Evolutionary conservation across 2,329 filamentous ascomycete genomes (phyloP).

Genomic region (Hypoxylon sp.): DNA sequence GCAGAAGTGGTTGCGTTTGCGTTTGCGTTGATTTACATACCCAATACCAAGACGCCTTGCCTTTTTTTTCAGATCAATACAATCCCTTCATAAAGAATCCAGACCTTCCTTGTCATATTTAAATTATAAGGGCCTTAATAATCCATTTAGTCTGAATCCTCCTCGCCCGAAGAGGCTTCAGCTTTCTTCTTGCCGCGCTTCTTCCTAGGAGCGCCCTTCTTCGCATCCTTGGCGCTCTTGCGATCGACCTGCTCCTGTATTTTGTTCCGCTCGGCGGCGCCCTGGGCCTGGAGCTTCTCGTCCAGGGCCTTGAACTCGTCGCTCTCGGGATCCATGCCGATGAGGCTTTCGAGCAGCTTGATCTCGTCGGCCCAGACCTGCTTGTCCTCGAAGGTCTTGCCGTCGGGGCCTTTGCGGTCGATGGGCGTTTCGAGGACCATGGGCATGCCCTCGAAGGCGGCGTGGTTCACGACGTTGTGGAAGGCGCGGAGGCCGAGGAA

Average conservation of each 20-base stretch:
- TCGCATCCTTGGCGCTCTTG: constrained; percentile 73
- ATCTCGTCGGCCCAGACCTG: constrained; percentile 93
- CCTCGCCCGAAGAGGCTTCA: constrained; percentile 46
- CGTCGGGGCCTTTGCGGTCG: constrained; percentile 74
- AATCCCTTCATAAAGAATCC: constrained; percentile 7
- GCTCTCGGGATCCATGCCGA: constrained; percentile 84
- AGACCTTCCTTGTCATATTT: not conserved
- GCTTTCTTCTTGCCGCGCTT: constrained; percentile 50
- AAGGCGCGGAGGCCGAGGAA: constrained; percentile 93
- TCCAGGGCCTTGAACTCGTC: constrained; percentile 78
- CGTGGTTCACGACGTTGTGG: constrained; percentile 89
- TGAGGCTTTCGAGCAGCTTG: constrained; percentile 89
- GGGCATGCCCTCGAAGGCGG: constrained; percentile 80
- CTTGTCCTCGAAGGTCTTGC: constrained; percentile 80
- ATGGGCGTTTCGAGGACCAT: constrained; percentile 98
- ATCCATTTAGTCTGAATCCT: constrained; percentile 46
- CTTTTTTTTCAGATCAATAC: constrained; percentile 13
- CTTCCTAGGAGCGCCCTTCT: constrained; percentile 53
- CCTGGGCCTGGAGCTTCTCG: constrained; percentile 73
- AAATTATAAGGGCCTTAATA: constrained; percentile 25
- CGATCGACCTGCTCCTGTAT: constrained; percentile 84
- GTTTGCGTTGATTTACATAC: constrained; percentile 31
- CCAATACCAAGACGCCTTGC: constrained; percentile 30
- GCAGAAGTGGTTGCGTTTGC: constrained; percentile 24
- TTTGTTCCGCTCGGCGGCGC: constrained; percentile 78